Evolutionary conservation across 2,329 filamentous ascomycete species (phyloP).

Genomic region (Colletotrichum salicis): DNA sequence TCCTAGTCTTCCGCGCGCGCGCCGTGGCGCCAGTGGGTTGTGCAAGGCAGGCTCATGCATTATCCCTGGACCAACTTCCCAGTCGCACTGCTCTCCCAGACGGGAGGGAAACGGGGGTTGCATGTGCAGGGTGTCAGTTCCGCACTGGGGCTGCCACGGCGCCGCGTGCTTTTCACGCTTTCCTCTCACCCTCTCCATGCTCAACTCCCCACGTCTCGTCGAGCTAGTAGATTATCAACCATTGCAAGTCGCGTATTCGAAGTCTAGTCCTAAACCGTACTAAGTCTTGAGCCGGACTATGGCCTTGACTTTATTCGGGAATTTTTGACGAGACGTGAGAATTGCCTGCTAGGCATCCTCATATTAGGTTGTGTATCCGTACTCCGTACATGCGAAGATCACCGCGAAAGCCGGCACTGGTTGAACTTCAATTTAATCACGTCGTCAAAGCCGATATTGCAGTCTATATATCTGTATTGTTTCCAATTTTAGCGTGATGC

Average conservation of each 20-base stretch:
- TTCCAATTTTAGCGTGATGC: slow-evolving; percentile 23
- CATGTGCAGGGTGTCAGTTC: slow-evolving; percentile 28
- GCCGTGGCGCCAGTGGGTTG: slow-evolving; percentile 6
- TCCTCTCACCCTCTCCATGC: slow-evolving; percentile 7
- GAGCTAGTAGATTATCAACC: neutral
- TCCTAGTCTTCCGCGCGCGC: neutral
- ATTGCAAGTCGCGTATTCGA: neutral
- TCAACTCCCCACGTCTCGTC: slow-evolving; percentile 17
- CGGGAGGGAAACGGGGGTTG: slow-evolving; percentile 24
- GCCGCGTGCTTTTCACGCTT: slow-evolving; percentile 25
- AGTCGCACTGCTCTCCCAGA: slow-evolving; percentile 30
- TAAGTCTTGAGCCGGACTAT: slow-evolving; percentile 12
- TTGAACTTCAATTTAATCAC: slow-evolving; percentile 3
- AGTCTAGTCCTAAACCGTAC: slow-evolving; percentile 29
- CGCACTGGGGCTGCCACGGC: slow-evolving; percentile 14
- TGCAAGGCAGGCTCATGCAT: slow-evolving; percentile 24
- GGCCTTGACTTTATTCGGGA: slow-evolving; percentile 46
- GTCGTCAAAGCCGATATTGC: neutral
- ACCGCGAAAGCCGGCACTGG: slow-evolving; percentile 1
- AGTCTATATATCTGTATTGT: slow-evolving; percentile 14
- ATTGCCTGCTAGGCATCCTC: slow-evolving; percentile 5
- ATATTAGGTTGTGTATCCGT: neutral
- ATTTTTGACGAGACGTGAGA: slow-evolving; percentile 36
- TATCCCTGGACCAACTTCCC: slow-evolving; percentile 4
- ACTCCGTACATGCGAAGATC: neutral